A percentile compares a stretch with the other conserved stretches of the same genome.
These are phyloP conservation scores for Leishmania arabica DNA, from an alignment of 208 protist species.

Conservation along the genomic window DNA sequence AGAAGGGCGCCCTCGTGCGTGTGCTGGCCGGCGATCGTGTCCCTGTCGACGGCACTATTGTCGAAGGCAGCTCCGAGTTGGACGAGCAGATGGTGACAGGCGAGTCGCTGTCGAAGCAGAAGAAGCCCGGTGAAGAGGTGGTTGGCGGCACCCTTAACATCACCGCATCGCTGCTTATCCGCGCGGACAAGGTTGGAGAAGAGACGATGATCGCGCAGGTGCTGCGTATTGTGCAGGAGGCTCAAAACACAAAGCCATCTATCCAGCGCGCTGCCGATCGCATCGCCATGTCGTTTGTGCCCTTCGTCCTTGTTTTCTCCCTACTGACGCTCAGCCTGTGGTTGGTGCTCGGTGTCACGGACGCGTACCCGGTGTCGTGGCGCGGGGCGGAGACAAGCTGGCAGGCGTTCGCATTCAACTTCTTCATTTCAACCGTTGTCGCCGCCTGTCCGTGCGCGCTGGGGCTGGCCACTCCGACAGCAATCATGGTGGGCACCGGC, in stretches of 20 bases:
- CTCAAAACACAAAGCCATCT: constrained; percentile 95
- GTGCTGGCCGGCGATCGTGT: constrained; percentile 90
- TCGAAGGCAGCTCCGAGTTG: constrained; percentile 78
- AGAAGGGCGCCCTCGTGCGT: constrained; percentile 70
- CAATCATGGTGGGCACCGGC: constrained; percentile 97
- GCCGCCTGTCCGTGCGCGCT: constrained; percentile 98
- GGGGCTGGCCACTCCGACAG: constrained; percentile 96
- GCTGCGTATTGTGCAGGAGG: constrained; percentile 95
- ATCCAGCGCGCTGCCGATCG: constrained; percentile 94
- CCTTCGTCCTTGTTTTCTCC: constrained; percentile 86
- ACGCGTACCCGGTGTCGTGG: constrained; percentile 73
- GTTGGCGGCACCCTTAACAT: constrained; percentile 85
- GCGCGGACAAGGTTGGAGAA: constrained; percentile 69
- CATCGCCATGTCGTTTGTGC: constrained; percentile 95
- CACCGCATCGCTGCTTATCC: constrained; percentile 61
- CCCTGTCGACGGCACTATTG: constrained; percentile 93
- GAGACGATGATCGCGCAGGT: constrained; percentile 95
- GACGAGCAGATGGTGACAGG: constrained; percentile 97
- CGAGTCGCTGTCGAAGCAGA: constrained; percentile 81
- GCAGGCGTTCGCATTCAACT: constrained; percentile 91
- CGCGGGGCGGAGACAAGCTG: constrained; percentile 34
- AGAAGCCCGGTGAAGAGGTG: constrained; percentile 56
- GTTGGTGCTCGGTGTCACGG: constrained; percentile 67
- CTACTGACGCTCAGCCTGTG: constrained; percentile 92
- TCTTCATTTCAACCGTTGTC: constrained; percentile 95